Evolutionary conservation across 345 rosid genomes (phyloP), one percentile per base, ranked within the genome.

Genomic region (Nephelium lappaceum): DNA sequence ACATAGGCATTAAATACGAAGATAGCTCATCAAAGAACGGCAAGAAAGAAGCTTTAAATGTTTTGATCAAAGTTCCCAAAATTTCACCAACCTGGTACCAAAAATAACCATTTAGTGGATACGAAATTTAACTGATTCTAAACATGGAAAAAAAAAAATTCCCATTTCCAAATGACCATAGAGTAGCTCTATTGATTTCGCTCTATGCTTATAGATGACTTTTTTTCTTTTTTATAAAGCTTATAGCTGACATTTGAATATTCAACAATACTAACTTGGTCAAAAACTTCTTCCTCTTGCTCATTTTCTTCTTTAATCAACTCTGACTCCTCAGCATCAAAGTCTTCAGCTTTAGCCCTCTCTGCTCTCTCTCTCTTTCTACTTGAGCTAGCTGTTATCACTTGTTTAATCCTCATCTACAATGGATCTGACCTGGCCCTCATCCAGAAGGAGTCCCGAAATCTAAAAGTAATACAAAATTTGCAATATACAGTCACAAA

Each of bases 241-340:
- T 53, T 24, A 38, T 49, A 70, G 51, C 75, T 43, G 65, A 64
- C 51, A 49, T 58, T 10, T 10, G 55, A 84, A 83, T 66, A 61
- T 4, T 73, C 25, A 6, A 75, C 31, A n/a, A 80, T 63, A 86
- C 95, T 84, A 68, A 97, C 99, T 87, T 97, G 99, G 81, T 97
- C 99, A 85, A 97, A 94, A 81, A 97, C 97, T 84, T 97, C 99
- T 84, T 97, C 99, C 88, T 97, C 99, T 78, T 93, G 98, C 80
- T 94, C 99, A 88, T 97, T 97, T 85, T 94, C 99, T 88, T 97
- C 99, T 87, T 86, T 93, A 70, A 97, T 91, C 90, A 97, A 88
- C 86, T 97, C 99, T 39, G 92, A 89, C 84, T 97, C 99, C 91
- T 97, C 99, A 25, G 95, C 97, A 81, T 97, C 99, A 81, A 97